Conservation (phyloP, 352 stramenopile genomes). For the Phytophthora brassicae region DNA sequence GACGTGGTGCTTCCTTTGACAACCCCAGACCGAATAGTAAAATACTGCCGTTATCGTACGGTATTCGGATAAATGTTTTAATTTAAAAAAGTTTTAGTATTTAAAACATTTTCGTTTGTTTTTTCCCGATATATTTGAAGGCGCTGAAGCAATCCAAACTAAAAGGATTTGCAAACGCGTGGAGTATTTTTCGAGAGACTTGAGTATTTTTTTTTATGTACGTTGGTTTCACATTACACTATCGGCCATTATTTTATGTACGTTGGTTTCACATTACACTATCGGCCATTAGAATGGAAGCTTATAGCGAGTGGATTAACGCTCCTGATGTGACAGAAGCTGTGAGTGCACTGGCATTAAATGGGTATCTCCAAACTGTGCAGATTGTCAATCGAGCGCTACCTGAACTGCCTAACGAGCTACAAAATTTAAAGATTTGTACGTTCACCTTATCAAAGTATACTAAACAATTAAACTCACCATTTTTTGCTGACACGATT, state of each 20-base stretch:
- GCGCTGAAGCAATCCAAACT: no score
- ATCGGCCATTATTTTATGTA: no score
- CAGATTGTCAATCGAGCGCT: conserved; percentile 47
- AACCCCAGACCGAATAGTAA: not conserved
- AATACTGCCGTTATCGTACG: no score
- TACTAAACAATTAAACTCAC: not conserved
- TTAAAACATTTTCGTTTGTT: no score
- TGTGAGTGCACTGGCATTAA: conserved; percentile 29
- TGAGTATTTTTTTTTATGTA: no score
- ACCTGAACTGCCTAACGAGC: conserved; percentile 30
- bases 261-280: no score
- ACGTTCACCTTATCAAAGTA: not conserved
- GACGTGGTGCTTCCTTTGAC: not conserved
- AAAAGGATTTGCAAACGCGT: no score
- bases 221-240: no score
- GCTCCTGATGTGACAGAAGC: conserved; percentile 33
- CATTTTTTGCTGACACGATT: not conserved
- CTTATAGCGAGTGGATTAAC: conserved; percentile 40
- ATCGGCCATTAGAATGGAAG: conserved; percentile 24
- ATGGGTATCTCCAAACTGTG: conserved; percentile 37
- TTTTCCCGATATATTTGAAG: no score
- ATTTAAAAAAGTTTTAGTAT: no score
- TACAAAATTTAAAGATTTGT: conserved; percentile 34
- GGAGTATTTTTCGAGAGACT: no score
- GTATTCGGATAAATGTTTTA: no score